Conservation (phyloP, 306 rosid species). For the Ochetophila trinervis region DNA sequence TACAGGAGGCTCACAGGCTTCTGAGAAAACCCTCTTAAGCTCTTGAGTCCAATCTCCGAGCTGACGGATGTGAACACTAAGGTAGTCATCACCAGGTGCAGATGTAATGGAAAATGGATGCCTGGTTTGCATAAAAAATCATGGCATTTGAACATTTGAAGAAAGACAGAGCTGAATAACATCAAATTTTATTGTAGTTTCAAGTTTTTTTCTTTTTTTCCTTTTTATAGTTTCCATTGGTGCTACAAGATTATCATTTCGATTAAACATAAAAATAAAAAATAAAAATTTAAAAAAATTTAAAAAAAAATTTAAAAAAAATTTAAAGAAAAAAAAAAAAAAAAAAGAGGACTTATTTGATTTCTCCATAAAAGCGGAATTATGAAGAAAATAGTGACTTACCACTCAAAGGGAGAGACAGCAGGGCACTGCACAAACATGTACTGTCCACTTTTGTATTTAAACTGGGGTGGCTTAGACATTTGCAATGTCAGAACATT, state of each 20-base stretch:
- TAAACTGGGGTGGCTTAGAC: constrained; percentile 93
- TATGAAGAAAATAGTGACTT: constrained; percentile 19
- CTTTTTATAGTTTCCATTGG: background rate
- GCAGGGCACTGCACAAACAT: constrained; percentile 99
- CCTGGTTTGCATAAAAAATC: constrained; percentile 46
- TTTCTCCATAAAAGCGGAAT: background rate
- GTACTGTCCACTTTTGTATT: constrained; percentile 94
- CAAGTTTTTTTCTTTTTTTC: background rate
- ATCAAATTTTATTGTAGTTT: background rate
- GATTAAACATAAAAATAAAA: too few species aligned
- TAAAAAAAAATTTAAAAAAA: too few species aligned
- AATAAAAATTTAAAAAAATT: too few species aligned
- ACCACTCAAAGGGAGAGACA: constrained; percentile 98
- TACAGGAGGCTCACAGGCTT: constrained; percentile 89
- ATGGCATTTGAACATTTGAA: constrained; percentile 9
- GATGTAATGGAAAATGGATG: constrained; percentile 99
- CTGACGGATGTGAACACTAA: constrained; percentile 98
- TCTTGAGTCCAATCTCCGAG: constrained; percentile 99
- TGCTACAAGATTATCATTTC: too few species aligned
- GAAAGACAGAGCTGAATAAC: background rate
- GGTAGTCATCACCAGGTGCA: constrained; percentile 97
- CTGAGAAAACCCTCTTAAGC: constrained; percentile 86
- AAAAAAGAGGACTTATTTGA: too few species aligned
- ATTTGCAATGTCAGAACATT: constrained; percentile 92
- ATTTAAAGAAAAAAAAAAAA: too few species aligned